These are phyloP conservation scores for Pythium myriotylum DNA, from an alignment of 352 stramenopile species.

Conservation along the genomic window DNA sequence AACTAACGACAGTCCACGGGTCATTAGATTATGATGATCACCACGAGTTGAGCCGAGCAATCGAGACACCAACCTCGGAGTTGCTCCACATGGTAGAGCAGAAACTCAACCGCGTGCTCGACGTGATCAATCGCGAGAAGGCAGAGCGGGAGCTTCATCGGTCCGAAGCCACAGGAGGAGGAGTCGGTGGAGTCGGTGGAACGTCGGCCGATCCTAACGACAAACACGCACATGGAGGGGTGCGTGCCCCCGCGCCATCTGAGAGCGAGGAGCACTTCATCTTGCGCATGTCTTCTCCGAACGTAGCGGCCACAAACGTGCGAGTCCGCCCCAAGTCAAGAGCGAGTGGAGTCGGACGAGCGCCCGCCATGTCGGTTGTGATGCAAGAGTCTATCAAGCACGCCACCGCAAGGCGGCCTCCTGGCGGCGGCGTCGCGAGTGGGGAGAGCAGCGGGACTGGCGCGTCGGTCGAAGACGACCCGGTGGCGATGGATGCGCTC, in stretches of 20 bases:
- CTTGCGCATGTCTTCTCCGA: conserved; percentile 73
- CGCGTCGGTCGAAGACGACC: conserved; percentile 36
- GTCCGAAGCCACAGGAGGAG: conserved; percentile 46
- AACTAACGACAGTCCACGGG: conserved; percentile 71
- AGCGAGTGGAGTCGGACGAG: conserved; percentile 27
- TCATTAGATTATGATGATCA: conserved; percentile 78
- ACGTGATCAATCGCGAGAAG: conserved; percentile 85
- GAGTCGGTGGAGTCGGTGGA: conserved; percentile 16
- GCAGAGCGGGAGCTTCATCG: conserved; percentile 80
- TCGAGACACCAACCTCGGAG: conserved; percentile 69
- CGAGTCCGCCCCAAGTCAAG: conserved; percentile 76
- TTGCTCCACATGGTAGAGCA: conserved; percentile 81
- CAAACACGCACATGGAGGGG: conserved; percentile 37
- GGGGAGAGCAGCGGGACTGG: conserved; percentile 20
- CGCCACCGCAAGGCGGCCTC: conserved; percentile 12
- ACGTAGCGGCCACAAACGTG: conserved; percentile 68
- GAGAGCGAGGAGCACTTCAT: conserved; percentile 88
- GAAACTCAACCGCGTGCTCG: conserved; percentile 79
- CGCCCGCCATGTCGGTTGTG: conserved; percentile 22
- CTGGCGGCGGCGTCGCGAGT: conserved; percentile 24
- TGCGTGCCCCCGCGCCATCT: conserved; percentile 59
- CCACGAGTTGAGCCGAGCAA: conserved; percentile 65
- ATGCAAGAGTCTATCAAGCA: conserved; percentile 32
- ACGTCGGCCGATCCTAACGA: conserved; percentile 27
- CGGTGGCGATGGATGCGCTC: background rate